Conservation (phyloP, 768 basidiomycete genomes). For the Mycena kentingensis region DNA sequence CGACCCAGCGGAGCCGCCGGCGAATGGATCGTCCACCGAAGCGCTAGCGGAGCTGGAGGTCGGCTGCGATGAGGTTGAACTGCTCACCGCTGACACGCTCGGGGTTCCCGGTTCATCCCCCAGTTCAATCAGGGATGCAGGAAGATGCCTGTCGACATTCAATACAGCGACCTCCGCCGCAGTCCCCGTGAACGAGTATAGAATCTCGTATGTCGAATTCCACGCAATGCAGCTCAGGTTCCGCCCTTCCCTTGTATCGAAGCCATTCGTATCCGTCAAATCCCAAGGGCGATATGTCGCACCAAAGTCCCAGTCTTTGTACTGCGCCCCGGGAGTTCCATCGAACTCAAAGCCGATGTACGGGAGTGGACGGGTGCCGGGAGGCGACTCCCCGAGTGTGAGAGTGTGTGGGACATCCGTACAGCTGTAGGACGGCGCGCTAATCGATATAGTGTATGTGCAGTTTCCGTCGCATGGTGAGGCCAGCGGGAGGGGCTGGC, state of each 20-base stretch:
- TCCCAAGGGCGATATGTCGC: no score
- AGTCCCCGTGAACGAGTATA: neutral
- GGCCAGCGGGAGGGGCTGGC: constrained; percentile 3
- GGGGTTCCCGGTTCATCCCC: no score
- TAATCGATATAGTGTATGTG: constrained; percentile 2
- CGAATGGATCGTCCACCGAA: neutral
- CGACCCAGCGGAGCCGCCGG: neutral
- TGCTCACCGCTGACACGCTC: neutral
- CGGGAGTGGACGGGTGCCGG: neutral
- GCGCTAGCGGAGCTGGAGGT: neutral
- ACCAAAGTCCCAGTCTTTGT: neutral
- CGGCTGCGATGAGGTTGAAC: neutral
- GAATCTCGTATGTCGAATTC: neutral
- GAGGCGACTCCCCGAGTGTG: neutral
- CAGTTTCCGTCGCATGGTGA: constrained; percentile 9
- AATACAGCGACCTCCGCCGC: no score
- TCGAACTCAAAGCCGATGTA: no score
- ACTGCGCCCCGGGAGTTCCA: no score
- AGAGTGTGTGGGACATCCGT: no score
- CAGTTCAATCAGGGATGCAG: no score
- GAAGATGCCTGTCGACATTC: no score
- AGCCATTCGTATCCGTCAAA: neutral
- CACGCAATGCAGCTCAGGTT: neutral
- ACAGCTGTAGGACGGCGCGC: constrained; percentile 6
- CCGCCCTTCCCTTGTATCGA: neutral